Percentiles rank a stretch among this genome's conserved stretches.
Evolutionary conservation across 2,329 filamentous ascomycete genomes (phyloP).

Genomic region (Orbilia blumenaviensis): DNA sequence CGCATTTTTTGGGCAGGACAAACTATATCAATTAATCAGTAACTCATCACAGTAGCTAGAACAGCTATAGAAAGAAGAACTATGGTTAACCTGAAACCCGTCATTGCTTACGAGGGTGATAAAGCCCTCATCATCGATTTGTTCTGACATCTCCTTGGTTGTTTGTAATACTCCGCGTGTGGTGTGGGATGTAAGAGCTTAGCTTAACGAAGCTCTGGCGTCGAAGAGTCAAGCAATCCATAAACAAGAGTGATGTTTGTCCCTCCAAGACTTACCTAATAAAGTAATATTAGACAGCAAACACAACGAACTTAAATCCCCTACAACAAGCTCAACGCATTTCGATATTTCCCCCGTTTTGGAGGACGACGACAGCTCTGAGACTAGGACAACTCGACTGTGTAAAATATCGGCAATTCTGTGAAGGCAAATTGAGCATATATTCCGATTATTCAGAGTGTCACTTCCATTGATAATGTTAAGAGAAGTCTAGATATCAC

Average conservation of each 20-base stretch:
- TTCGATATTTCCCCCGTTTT: neutral
- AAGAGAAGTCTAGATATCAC: neutral
- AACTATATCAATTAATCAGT: constrained; percentile 62
- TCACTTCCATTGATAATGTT: neutral
- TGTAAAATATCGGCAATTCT: neutral
- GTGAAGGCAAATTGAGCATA: constrained; percentile 10
- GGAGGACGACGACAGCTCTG: neutral
- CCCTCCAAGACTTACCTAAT: neutral
- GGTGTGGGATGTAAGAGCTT: constrained; percentile 20
- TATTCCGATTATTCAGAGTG: neutral
- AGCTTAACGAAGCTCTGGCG: neutral
- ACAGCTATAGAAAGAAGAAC: neutral
- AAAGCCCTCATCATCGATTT: constrained; percentile 63
- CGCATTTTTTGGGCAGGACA: constrained; percentile 70
- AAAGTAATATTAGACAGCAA: constrained; percentile 25
- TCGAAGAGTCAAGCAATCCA: neutral
- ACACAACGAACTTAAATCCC: neutral
- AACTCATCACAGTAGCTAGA: neutral
- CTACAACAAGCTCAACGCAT: constrained; percentile 44
- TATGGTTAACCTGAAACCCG: constrained; percentile 64
- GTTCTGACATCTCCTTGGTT: constrained; percentile 28
- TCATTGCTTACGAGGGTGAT: constrained; percentile 73
- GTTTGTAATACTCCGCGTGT: neutral
- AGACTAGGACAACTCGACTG: neutral
- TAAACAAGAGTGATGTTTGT: neutral